Evolutionary conservation across 352 stramenopile species (phyloP).

Genomic region (Phytophthora fragariaefolia): DNA sequence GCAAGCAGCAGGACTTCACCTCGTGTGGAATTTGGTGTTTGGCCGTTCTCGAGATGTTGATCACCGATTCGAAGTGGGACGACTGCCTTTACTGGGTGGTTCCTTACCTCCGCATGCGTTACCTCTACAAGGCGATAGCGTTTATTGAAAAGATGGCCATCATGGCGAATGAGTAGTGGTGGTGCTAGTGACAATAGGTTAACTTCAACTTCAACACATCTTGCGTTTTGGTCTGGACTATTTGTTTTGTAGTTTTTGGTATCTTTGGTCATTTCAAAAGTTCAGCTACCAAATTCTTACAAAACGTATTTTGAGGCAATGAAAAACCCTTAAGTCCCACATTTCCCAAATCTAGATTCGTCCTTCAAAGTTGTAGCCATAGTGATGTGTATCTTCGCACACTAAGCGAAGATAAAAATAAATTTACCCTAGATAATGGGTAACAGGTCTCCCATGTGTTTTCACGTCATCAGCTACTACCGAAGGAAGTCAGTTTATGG

Average conservation of each 20-base stretch:
- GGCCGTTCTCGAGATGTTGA: neutral
- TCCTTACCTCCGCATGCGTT: neutral
- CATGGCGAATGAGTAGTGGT: too few species aligned
- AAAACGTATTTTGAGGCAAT: neutral
- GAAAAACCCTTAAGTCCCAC: neutral
- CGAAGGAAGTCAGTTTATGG: neutral
- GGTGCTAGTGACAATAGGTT: neutral
- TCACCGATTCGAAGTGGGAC: neutral
- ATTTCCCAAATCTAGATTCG: neutral
- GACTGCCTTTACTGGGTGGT: neutral
- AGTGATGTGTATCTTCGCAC: neutral
- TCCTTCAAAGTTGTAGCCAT: neutral
- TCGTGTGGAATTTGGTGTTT: neutral
- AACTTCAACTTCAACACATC: neutral
- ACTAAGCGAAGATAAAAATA: constrained; percentile 1
- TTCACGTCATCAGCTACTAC: neutral
- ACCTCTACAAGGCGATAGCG: neutral
- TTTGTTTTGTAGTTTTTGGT: too few species aligned
- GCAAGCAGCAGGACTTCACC: too few species aligned
- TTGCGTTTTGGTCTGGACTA: too few species aligned
- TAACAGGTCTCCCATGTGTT: neutral
- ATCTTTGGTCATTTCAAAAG: too few species aligned
- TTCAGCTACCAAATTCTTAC: neutral
- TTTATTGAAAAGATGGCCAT: neutral
- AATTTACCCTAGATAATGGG: neutral